A percentile compares a stretch with the other conserved stretches of the same genome.
Evolutionary conservation across 2,329 filamentous ascomycete species (phyloP).

Genomic region (Apiospora malaysiana): DNA sequence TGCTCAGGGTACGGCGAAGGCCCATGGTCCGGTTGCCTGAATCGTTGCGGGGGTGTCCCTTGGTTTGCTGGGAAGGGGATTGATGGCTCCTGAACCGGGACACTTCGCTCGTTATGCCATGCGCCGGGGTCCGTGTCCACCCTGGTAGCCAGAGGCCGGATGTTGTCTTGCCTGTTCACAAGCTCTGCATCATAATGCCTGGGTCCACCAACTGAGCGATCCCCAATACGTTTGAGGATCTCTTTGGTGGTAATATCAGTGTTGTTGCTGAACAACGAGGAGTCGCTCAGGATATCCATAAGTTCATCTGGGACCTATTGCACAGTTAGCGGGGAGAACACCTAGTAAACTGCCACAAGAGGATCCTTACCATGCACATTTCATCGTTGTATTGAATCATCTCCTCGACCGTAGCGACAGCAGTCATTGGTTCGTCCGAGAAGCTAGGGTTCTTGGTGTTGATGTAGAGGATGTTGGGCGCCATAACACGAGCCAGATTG

Average conservation of each 20-base stretch:
- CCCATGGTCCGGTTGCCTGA: slow-evolving; percentile 53
- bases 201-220: slow-evolving; percentile 63
- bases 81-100: slow-evolving; percentile 72
- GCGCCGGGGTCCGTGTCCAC: slow-evolving; percentile 89
- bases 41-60: slow-evolving; percentile 54
- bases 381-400: slow-evolving; percentile 93
- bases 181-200: slow-evolving; percentile 67
- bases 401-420: slow-evolving; percentile 90
- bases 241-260: slow-evolving; percentile 96
- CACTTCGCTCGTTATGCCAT: slow-evolving; percentile 84
- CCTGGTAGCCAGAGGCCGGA: slow-evolving; percentile 61
- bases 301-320: slow-evolving; percentile 89
- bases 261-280: slow-evolving; percentile 77
- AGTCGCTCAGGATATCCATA: slow-evolving; percentile 83
- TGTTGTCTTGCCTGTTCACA: slow-evolving; percentile 63
- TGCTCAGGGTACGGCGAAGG: slow-evolving; percentile 52
- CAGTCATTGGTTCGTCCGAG: slow-evolving; percentile 88
- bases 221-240: slow-evolving; percentile 91
- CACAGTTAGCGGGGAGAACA: slow-evolving; percentile 31
- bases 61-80: slow-evolving; percentile 47
- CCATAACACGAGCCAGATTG: slow-evolving; percentile 96
- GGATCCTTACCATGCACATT: slow-evolving; percentile 82
- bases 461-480: slow-evolving; percentile 89
- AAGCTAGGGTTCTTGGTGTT: slow-evolving; percentile 68
- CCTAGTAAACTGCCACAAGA: background rate